These are phyloP conservation scores for Rhizopogon roseolus DNA, from an alignment of 768 basidiomycete genomes.

Conservation along the genomic window DNA sequence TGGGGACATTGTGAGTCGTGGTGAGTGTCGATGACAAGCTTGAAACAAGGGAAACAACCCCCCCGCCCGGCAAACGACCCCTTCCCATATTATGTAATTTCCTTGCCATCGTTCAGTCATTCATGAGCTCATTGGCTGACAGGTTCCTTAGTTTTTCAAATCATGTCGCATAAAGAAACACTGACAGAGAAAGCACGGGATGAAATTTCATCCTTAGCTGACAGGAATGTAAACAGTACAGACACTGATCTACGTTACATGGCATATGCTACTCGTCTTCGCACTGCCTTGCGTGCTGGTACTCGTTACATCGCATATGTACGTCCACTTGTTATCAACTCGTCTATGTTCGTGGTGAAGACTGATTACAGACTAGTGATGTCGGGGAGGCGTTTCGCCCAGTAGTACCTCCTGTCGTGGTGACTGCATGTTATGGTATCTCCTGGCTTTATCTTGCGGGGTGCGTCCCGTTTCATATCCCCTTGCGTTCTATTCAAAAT, in stretches of 20 bases:
- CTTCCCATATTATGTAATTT: constrained; percentile 10
- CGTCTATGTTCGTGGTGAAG: constrained; percentile 7
- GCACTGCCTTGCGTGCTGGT: constrained; percentile 68
- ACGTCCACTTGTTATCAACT: constrained; percentile 17
- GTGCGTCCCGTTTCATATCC: constrained; percentile 21
- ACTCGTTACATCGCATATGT: constrained; percentile 78
- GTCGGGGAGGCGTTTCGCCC: constrained; percentile 82
- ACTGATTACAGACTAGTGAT: constrained; percentile 60
- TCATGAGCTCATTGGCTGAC: not conserved
- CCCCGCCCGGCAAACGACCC: constrained; percentile 6
- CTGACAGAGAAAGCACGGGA: constrained; percentile 32
- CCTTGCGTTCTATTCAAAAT: not conserved
- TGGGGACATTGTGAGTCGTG: constrained; percentile 18
- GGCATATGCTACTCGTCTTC: constrained; percentile 74
- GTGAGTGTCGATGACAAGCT: constrained; percentile 1
- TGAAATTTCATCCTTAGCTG: constrained; percentile 54
- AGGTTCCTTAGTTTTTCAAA: constrained; percentile 9
- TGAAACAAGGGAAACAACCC: constrained; percentile 9
- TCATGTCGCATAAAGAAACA: constrained; percentile 1
- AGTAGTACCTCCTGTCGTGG: constrained; percentile 65
- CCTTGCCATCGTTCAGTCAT: not conserved
- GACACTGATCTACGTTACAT: constrained; percentile 68
- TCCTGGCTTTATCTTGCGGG: constrained; percentile 79
- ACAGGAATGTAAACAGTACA: constrained; percentile 57
- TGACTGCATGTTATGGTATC: constrained; percentile 75